Evolutionary conservation across 495 filamentous ascomycete genomes (phyloP).

Genomic region (Penicillium verhagenii): DNA sequence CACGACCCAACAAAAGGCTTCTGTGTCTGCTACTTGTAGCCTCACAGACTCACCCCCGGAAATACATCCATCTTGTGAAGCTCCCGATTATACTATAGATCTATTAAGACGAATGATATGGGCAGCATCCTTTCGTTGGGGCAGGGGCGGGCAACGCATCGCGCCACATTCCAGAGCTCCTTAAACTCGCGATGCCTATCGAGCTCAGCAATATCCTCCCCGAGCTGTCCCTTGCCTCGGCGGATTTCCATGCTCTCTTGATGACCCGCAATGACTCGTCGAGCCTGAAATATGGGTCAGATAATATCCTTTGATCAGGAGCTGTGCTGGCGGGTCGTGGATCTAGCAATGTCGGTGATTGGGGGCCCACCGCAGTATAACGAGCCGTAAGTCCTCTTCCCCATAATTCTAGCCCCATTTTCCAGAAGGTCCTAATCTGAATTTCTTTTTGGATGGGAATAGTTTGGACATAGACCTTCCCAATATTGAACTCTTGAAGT

Average conservation of each 20-base stretch:
- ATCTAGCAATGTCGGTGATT: background rate
- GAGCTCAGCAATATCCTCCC: background rate
- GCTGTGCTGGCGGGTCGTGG: too few relatives aligned
- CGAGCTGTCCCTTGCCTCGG: background rate
- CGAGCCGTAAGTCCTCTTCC: too few relatives aligned
- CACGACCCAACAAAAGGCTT: constrained; percentile 7
- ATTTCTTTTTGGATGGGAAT: background rate
- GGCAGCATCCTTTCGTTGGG: too few relatives aligned
- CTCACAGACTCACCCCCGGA: background rate
- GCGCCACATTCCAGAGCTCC: too few relatives aligned
- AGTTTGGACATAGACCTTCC: background rate
- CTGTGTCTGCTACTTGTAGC: constrained; percentile 7
- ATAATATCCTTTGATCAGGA: too few relatives aligned
- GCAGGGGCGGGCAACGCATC: too few relatives aligned
- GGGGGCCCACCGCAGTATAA: too few relatives aligned
- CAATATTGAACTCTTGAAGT: background rate
- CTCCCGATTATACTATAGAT: constrained; percentile 1
- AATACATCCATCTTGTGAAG: constrained; percentile 7
- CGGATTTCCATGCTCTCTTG: background rate
- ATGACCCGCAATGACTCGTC: background rate
- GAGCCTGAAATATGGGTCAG: background rate
- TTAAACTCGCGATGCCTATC: too few relatives aligned
- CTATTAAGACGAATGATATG: too few relatives aligned
- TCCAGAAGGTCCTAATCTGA: too few relatives aligned
- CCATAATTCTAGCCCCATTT: too few relatives aligned